phyloP scores from a whole-genome alignment of 2,329 filamentous ascomycete genomes.

The Ceratocystis albifundus region DNA sequence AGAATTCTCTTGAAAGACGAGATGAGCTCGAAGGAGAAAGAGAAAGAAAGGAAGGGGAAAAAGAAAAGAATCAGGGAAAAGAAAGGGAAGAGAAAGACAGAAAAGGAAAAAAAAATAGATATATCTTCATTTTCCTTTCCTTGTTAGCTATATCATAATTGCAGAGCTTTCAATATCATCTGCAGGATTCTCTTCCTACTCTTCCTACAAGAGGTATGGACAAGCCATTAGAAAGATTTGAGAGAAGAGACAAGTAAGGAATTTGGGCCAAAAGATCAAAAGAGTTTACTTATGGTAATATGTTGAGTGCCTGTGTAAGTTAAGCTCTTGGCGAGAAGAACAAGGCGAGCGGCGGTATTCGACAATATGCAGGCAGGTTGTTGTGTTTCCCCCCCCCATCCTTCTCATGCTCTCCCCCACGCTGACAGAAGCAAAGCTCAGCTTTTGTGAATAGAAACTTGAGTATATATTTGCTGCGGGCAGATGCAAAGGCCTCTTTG shows the following conservation, averaged over 20 bases:
- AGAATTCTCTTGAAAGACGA: neutral
- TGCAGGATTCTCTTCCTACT: neutral
- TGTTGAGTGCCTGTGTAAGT: too few species aligned
- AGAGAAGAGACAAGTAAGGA: neutral
- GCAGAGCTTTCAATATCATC: slow-evolving; percentile 8
- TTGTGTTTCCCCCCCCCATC: too few species aligned
- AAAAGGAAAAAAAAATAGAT: too few species aligned
- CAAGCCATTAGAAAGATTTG: neutral
- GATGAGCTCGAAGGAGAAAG: neutral
- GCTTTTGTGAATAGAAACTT: too few species aligned
- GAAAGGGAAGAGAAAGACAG: neutral
- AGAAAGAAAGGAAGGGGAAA: neutral
- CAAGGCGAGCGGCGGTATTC: too few species aligned
- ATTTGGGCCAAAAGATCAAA: slow-evolving; percentile 3
- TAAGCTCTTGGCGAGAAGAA: too few species aligned
- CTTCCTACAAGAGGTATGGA: neutral
- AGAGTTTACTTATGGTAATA: neutral
- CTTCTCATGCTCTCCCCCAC: too few species aligned
- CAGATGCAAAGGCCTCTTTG: too few species aligned
- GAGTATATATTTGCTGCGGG: too few species aligned
- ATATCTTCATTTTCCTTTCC: too few species aligned
- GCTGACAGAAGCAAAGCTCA: too few species aligned
- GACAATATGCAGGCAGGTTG: too few species aligned
- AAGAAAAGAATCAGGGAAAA: neutral
- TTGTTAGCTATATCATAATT: slow-evolving; percentile 1